Evolutionary conservation across 371 early-diverging fungal species (phyloP), one percentile per base, ranked within the genome.

Genomic region (Apophysomyces trapeziformis): DNA sequence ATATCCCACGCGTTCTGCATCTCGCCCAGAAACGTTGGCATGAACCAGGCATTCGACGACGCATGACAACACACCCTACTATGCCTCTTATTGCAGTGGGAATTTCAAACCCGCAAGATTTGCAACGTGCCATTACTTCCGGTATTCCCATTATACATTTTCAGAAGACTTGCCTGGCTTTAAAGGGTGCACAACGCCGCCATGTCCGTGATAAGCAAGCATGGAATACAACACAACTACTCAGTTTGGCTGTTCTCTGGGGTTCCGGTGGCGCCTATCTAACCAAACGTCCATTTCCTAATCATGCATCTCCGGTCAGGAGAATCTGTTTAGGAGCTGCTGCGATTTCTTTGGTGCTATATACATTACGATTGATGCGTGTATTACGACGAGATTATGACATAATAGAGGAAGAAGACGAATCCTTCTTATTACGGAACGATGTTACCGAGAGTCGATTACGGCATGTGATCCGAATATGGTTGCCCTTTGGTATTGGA

Each of bases 61-160:
- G 64, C 5, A 69, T 79, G 68, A 32, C 38, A 21, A 7, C 26
- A 0, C 16, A 68, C 9, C 70, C 67, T 1, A 38, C 57, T 0
- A 64, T 46, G 5, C 75, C 78, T 8, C 14, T 78, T 0, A 36
- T 80, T 4, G 76, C 74, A 7, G 66, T 76, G 8, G 78, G 76
- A 14, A 80, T 80, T 43, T 67, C 78, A 1, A 80, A 80, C 47
- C 75, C 71, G 7, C 72, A 74, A 57, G 75, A 78, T 37, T 43
- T 80, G 7, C 57, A 63, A 18, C 69, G 68, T 7, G 76, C 68
- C 7, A 65, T 74, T 36, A 35, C 56, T 12, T 41, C 54, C 1
- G 65, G 68, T 47, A 71, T 78, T 36, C 81, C 81, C 7, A 62
- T 78, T 6, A 73, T 80, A 38, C 81, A 80, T 38, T 62, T 80